Conservation (phyloP, 345 rosid species). For the Lumnitzera littorea region DNA sequence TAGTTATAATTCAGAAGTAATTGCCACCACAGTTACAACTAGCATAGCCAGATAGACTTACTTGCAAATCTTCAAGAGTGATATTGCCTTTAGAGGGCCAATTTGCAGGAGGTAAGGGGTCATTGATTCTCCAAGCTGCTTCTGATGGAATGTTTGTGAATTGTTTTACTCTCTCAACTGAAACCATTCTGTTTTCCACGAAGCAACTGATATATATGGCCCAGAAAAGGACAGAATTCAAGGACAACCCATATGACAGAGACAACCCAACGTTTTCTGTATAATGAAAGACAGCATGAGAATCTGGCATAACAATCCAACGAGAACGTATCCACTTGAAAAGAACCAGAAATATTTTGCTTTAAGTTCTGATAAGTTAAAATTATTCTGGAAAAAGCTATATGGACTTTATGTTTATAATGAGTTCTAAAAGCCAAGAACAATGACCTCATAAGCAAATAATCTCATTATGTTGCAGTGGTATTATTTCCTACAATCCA, state of each 20-base stretch:
- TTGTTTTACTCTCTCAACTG: constrained; percentile 90
- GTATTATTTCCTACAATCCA: too few relatives aligned
- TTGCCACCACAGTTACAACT: too few relatives aligned
- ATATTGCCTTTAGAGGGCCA: constrained; percentile 79
- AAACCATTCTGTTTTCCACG: constrained; percentile 88
- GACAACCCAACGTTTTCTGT: constrained; percentile 85
- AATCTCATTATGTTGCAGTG: too few relatives aligned
- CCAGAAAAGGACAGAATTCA: constrained; percentile 74
- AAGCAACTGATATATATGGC: constrained; percentile 77
- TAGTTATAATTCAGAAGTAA: too few relatives aligned
- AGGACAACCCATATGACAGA: constrained; percentile 86
- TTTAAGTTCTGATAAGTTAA: too few relatives aligned
- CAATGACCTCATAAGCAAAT: too few relatives aligned
- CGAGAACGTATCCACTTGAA: constrained; percentile 3
- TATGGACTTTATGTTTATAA: too few relatives aligned
- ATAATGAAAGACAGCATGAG: not conserved
- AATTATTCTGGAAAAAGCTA: too few relatives aligned
- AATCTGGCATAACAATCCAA: too few relatives aligned
- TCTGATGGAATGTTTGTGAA: constrained; percentile 74
- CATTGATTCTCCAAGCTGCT: constrained; percentile 63
- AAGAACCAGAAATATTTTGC: constrained; percentile 1
- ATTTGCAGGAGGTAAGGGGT: constrained; percentile 49
- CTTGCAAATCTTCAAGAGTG: constrained; percentile 77
- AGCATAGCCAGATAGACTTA: constrained; percentile 10
- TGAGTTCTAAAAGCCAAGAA: too few relatives aligned